phyloP scores from a whole-genome alignment of 75 land plant species.

The Chamaecyparis obtusa region DNA sequence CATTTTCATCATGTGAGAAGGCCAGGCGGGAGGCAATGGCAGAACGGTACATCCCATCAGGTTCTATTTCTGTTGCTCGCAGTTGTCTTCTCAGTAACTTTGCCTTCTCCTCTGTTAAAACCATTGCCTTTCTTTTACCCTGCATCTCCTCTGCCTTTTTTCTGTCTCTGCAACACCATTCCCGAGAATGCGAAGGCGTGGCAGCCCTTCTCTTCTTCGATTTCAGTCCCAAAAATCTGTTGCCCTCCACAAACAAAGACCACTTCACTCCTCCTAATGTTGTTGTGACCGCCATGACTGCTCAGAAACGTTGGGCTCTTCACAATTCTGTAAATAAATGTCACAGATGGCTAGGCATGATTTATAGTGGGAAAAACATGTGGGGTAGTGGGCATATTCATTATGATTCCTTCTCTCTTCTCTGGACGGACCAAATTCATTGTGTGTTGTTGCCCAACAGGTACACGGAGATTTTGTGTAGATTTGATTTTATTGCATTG shows the following conservation, averaged over 20 bases:
- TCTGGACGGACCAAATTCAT: background rate
- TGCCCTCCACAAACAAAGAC: background rate
- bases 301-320: background rate
- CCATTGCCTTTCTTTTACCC: background rate
- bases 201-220: no score
- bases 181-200: no score
- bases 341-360: no score
- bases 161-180: background rate
- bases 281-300: background rate
- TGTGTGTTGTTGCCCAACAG: background rate
- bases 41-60: conserved; percentile 60
- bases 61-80: conserved; percentile 33
- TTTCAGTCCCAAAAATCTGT: no score
- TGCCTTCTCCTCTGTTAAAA: conserved; percentile 61
- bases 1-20: background rate
- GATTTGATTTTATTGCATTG: no score
- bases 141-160: background rate
- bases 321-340: no score
- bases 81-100: conserved; percentile 38
- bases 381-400: background rate
- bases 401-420: background rate
- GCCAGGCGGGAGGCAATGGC: conserved; percentile 59
- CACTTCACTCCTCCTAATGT: background rate
- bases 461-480: no score
- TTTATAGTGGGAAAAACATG: no score